These are phyloP conservation scores for Saccharomyces paradoxus DNA, from an alignment of 805 yeast genomes.

Conservation along the genomic window DNA sequence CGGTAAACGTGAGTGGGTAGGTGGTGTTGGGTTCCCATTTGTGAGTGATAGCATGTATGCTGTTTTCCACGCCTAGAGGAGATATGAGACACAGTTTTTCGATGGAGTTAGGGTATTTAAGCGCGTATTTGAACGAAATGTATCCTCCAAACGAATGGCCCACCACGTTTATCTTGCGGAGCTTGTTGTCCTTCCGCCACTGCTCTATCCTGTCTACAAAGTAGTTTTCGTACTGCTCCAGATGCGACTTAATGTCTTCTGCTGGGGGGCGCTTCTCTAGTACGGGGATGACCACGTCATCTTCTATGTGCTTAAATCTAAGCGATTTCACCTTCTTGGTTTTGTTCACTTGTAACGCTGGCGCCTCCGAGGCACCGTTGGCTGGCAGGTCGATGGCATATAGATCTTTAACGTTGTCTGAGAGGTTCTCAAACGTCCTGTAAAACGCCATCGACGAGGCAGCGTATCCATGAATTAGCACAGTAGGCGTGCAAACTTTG, in stretches of 20 bases:
- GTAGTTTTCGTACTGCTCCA: conserved; percentile 42
- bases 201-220: conserved; percentile 52
- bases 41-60: conserved; percentile 45
- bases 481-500: conserved; percentile 28
- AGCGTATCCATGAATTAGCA: conserved; percentile 87
- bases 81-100: conserved; percentile 52
- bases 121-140: conserved; percentile 54
- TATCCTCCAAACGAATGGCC: conserved; percentile 82
- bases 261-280: background rate
- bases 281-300: conserved; percentile 9
- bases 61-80: conserved; percentile 74
- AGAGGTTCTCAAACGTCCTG: conserved; percentile 52
- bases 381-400: conserved; percentile 69
- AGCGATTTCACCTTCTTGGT: conserved; percentile 6
- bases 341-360: conserved; percentile 18
- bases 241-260: conserved; percentile 10
- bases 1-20: background rate
- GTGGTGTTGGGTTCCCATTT: background rate
- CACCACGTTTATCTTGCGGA: conserved; percentile 51
- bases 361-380: conserved; percentile 57
- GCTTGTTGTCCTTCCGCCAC: conserved; percentile 47
- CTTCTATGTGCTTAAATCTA: conserved; percentile 30
- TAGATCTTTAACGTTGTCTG: conserved; percentile 42
- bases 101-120: conserved; percentile 48
- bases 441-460: conserved; percentile 81